phyloP scores from a whole-genome alignment of 768 basidiomycete genomes.

The Lactifluus subvellereus region DNA sequence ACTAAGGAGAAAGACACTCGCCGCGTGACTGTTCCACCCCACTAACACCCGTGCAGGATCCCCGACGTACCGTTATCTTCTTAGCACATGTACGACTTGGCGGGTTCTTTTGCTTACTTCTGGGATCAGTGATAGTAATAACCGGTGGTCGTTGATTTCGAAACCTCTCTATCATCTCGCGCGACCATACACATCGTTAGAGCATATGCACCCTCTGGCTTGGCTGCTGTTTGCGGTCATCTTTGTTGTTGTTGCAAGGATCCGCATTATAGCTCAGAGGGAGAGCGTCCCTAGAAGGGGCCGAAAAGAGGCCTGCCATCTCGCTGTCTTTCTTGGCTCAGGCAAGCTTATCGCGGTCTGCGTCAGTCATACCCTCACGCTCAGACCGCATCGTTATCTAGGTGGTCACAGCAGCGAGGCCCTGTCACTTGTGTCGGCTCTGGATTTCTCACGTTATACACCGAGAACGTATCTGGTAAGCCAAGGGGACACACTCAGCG shows the following conservation, averaged over 20 bases:
- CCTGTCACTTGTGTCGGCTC: slow-evolving; percentile 57
- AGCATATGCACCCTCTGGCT: background rate
- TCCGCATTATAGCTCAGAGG: slow-evolving; percentile 25
- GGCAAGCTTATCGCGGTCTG: slow-evolving; percentile 42
- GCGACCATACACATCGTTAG: background rate
- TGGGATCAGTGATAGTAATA: background rate
- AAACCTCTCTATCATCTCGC: background rate
- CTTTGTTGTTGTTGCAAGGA: slow-evolving; percentile 16
- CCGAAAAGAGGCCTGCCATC: slow-evolving; percentile 33
- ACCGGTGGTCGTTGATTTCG: background rate
- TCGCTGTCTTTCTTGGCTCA: slow-evolving; percentile 92
- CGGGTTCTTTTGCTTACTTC: background rate
- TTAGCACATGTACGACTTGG: too few species aligned
- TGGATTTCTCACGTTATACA: slow-evolving; percentile 71
- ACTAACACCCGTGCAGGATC: too few species aligned
- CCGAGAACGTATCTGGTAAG: slow-evolving; percentile 78
- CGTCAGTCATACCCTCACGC: slow-evolving; percentile 6
- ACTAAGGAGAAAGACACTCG: too few species aligned
- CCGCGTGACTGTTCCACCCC: too few species aligned
- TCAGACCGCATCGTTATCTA: slow-evolving; percentile 32
- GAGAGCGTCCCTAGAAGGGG: slow-evolving; percentile 18
- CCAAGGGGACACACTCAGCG: slow-evolving; percentile 75
- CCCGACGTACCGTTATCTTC: too few species aligned
- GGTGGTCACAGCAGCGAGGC: slow-evolving; percentile 95
- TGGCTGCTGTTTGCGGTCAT: slow-evolving; percentile 1